phyloP scores from a whole-genome alignment of 2,329 filamentous ascomycete species.

The Trichoderma atrobrunneum region DNA sequence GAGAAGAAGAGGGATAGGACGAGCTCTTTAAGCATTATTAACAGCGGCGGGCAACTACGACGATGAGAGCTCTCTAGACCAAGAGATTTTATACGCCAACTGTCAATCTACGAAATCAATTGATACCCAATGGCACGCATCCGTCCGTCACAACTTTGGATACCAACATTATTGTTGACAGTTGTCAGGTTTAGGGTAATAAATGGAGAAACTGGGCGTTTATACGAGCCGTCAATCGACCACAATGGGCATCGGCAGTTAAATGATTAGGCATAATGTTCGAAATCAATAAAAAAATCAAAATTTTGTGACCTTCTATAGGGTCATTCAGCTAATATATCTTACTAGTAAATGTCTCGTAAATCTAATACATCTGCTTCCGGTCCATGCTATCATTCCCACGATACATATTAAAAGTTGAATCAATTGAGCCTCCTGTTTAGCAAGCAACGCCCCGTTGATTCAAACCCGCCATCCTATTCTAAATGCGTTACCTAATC shows the following conservation, averaged over 20 bases:
- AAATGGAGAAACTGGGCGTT: background rate
- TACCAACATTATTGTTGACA: background rate
- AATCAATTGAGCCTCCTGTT: background rate
- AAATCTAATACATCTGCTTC: conserved; percentile 3
- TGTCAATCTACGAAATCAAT: background rate
- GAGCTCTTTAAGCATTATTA: background rate
- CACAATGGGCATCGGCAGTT: background rate
- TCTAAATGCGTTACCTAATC: background rate
- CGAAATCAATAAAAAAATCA: background rate
- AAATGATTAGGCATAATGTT: background rate
- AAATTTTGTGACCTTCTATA: background rate
- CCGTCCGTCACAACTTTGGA: background rate
- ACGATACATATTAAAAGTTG: background rate
- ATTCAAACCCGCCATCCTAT: background rate
- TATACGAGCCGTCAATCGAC: background rate
- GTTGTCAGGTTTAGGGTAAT: background rate
- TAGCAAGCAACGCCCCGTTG: conserved; percentile 6
- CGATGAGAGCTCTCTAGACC: background rate
- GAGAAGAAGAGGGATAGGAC: background rate
- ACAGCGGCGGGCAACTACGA: background rate
- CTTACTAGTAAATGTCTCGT: background rate
- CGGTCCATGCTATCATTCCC: background rate
- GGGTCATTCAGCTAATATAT: conserved; percentile 2
- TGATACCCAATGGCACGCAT: background rate
- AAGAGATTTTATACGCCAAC: background rate